Percentiles rank a stretch among this genome's conserved stretches.
These are phyloP conservation scores for Penicillium occitanis DNA, from an alignment of 2,329 filamentous ascomycete species.

Conservation along the genomic window DNA sequence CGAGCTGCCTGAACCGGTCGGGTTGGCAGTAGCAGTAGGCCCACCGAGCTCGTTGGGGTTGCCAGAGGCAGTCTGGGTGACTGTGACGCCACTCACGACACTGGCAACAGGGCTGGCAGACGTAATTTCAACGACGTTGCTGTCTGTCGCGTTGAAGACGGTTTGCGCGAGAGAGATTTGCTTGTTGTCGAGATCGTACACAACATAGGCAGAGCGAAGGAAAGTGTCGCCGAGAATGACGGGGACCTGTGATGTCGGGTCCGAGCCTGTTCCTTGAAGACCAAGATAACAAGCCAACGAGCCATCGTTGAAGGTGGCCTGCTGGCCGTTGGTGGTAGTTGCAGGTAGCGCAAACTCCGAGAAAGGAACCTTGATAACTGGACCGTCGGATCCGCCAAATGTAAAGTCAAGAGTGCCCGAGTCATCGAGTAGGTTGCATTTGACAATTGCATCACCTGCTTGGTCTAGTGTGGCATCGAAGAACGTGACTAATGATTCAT, in stretches of 20 bases:
- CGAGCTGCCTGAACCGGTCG: not conserved
- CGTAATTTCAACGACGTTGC: constrained; percentile 20
- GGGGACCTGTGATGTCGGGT: constrained; percentile 30
- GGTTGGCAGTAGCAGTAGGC: not conserved
- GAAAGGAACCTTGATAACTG: constrained; percentile 30
- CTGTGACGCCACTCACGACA: constrained; percentile 24
- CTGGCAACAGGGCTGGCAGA: constrained; percentile 10
- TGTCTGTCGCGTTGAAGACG: constrained; percentile 50
- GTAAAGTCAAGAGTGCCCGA: constrained; percentile 50
- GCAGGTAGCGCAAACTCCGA: constrained; percentile 61
- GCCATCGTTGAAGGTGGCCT: constrained; percentile 32
- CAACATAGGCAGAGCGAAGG: constrained; percentile 68
- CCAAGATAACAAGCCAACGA: constrained; percentile 62
- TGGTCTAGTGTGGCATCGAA: constrained; percentile 23
- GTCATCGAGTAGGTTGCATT: constrained; percentile 42
- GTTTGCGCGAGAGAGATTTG: constrained; percentile 68
- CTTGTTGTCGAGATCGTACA: constrained; percentile 69
- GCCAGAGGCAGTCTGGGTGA: constrained; percentile 31
- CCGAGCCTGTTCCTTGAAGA: constrained; percentile 54
- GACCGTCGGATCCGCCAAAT: constrained; percentile 49
- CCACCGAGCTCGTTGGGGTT: not conserved
- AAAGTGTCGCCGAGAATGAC: constrained; percentile 72
- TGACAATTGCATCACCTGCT: constrained; percentile 35
- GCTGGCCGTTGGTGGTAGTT: constrained; percentile 47
- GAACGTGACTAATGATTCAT: constrained; percentile 53